Conservation (phyloP, 306 rosid genomes). For the Carpinus viminea region DNA sequence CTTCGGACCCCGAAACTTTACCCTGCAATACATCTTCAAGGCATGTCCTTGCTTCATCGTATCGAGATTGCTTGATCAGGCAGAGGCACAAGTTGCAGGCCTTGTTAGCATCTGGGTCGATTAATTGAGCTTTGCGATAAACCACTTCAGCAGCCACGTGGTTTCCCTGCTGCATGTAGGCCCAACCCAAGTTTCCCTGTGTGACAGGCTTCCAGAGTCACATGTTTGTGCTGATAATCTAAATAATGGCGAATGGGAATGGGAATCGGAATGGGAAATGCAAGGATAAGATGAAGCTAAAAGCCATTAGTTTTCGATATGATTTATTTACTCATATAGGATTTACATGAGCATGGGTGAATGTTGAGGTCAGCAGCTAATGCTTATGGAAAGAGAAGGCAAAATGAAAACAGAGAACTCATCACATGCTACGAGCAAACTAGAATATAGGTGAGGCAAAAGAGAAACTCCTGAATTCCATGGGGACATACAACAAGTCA, state of each 20-base stretch:
- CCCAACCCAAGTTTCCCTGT: slow-evolving; percentile 98
- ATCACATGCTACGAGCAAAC: not conserved
- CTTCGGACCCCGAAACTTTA: slow-evolving; percentile 52
- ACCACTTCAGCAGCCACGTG: slow-evolving; percentile 72
- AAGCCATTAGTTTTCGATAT: not conserved
- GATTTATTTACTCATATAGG: not conserved
- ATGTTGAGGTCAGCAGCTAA: not conserved
- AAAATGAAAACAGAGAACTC: not conserved
- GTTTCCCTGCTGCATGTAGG: slow-evolving; percentile 81
- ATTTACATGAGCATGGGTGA: not conserved
- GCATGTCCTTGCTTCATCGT: slow-evolving; percentile 46
- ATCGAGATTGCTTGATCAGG: slow-evolving; percentile 60
- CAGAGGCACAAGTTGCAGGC: slow-evolving; percentile 80
- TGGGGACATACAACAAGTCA: not conserved
- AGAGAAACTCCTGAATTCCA: not conserved
- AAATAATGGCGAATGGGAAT: not conserved
- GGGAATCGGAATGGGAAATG: slow-evolving; percentile 2
- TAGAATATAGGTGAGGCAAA: not conserved
- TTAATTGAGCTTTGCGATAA: slow-evolving; percentile 71
- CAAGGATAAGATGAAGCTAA: not conserved
- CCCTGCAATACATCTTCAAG: slow-evolving; percentile 53
- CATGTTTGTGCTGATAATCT: not conserved
- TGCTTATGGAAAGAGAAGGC: not conserved
- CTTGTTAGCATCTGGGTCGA: slow-evolving; percentile 80
- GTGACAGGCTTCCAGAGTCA: slow-evolving; percentile 1